A percentile compares a stretch with the other conserved stretches of the same genome.
Conservation (phyloP, 352 stramenopile species). For the Phytopythium litorale region DNA sequence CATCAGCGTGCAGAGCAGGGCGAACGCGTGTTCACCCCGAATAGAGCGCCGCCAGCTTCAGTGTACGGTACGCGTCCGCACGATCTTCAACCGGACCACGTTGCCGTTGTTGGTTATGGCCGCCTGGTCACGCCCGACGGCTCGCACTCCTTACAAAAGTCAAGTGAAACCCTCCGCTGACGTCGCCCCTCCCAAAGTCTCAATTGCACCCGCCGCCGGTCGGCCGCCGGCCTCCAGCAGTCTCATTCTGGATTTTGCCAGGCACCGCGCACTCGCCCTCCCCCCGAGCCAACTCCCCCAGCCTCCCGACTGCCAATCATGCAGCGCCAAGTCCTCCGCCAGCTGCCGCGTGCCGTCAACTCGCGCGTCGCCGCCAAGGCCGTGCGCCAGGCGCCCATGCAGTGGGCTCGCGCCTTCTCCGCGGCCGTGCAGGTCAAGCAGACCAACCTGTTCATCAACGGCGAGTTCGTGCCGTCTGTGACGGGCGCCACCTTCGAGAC, state of each 20-base stretch:
- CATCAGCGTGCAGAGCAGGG: not conserved
- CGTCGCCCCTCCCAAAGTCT: not conserved
- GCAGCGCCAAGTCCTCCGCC: conserved; percentile 50
- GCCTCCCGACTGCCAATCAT: conserved; percentile 16
- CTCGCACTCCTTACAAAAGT: not conserved
- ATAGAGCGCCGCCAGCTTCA: not conserved
- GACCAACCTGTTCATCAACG: conserved; percentile 85
- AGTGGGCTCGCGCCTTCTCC: conserved; percentile 34
- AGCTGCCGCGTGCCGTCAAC: conserved; percentile 20
- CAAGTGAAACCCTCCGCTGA: not conserved
- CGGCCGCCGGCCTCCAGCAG: not conserved
- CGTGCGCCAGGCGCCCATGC: conserved; percentile 12
- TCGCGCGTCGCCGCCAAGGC: conserved; percentile 2
- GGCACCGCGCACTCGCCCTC: not conserved
- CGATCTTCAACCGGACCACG: conserved; percentile 5
- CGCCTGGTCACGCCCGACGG: not conserved
- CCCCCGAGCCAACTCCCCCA: conserved; percentile 1
- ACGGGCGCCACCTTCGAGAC: conserved; percentile 72
- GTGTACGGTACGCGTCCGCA: not conserved
- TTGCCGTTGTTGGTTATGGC: not conserved
- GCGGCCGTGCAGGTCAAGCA: conserved; percentile 40
- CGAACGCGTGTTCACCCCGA: not conserved
- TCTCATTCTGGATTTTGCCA: conserved; percentile 8
- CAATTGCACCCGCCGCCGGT: not conserved
- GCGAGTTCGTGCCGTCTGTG: conserved; percentile 71